A percentile compares a stretch with the other conserved stretches of the same genome.
These are phyloP conservation scores for Mycena galopus DNA, from an alignment of 768 basidiomycete genomes.

Conservation along the genomic window DNA sequence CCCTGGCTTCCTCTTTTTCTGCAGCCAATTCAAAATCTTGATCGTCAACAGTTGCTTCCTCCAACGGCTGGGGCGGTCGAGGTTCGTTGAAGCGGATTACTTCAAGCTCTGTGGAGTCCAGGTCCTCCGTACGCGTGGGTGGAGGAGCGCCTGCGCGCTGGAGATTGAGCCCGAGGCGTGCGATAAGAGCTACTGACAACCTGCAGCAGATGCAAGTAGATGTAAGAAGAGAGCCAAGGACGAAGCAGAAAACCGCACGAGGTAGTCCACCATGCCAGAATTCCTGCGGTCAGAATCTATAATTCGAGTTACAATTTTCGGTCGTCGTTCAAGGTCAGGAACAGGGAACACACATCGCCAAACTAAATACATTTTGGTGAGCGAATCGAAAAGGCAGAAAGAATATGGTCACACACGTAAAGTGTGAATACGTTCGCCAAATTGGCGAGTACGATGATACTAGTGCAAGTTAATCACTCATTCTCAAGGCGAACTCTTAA, in stretches of 20 bases:
- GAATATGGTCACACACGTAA: conserved; percentile 3
- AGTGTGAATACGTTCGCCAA: conserved; percentile 1
- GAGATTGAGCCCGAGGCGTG: conserved; percentile 7
- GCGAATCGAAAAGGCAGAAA: neutral
- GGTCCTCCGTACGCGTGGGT: conserved; percentile 1
- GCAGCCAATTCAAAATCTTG: conserved; percentile 6
- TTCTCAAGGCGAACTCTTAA: neutral
- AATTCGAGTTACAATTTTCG: neutral
- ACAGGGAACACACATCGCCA: conserved; percentile 1
- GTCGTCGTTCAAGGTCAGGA: conserved; percentile 1
- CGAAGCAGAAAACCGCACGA: neutral
- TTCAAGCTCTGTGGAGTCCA: conserved; percentile 5
- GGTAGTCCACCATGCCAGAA: neutral
- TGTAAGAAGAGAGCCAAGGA: neutral
- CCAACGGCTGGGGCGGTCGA: neutral
- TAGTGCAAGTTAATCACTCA: neutral
- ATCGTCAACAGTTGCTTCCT: conserved; percentile 4
- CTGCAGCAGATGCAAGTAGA: conserved; percentile 5
- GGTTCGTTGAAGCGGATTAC: neutral
- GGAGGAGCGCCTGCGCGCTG: conserved; percentile 1
- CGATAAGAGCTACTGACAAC: conserved; percentile 2
- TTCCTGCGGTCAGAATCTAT: conserved; percentile 5
- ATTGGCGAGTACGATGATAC: conserved; percentile 5
- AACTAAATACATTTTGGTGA: conserved; percentile 4
- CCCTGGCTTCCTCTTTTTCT: conserved; percentile 1